Evolutionary conservation across 2,329 filamentous ascomycete species (phyloP), one percentile per base, ranked within the genome.

Genomic region (Fusarium brevicatenulatum): DNA sequence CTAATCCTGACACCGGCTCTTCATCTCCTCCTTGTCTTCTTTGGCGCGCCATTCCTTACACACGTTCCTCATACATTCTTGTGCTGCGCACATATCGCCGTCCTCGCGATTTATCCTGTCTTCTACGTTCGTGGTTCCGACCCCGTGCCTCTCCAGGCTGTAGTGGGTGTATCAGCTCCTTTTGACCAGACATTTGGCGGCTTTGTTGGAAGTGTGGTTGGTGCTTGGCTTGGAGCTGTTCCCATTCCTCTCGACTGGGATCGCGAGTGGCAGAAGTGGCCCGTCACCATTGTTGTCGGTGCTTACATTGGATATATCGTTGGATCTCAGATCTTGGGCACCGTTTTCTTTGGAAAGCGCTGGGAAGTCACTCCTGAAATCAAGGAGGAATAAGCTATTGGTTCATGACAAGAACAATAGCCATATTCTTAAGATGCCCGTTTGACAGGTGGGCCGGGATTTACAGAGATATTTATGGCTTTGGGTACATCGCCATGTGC

Each of bases 161-260:
- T 95, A 46, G 89, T 91, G 28, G 88, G 93, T 23, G 86, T 90
- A 54, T 84, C 91, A 23, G 87, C 87, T 47, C 94, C 95, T 0
- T 84, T 96, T 28, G 96, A 98, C 81, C 93, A 95, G 79, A 90
- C 93, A 0, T 96, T 94, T 83, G 95, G 95, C 6, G 94, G 90
- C 4, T 87, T 94, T 15, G 82, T 95, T n/a, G 96, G 96, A 9
- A 91, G 91, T 0, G 85, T 92, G 32, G 77, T 95, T 3, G 96
- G 96, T 10, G 94, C 94, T 44, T 98, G 96, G 96, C 84, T 97
- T 46, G 96, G 96, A 7, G 96, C 96, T 12, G 90, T 98, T 59
- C 96, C 97, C 0, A 98, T 99, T 76, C 96, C 96, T 4, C 85
- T 99, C 74, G 96, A 99, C 81, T 98, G 95, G 95, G 96, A 99